Conservation (phyloP, 2,329 filamentous ascomycete species). For the Neopestalotiopsis sp. region DNA sequence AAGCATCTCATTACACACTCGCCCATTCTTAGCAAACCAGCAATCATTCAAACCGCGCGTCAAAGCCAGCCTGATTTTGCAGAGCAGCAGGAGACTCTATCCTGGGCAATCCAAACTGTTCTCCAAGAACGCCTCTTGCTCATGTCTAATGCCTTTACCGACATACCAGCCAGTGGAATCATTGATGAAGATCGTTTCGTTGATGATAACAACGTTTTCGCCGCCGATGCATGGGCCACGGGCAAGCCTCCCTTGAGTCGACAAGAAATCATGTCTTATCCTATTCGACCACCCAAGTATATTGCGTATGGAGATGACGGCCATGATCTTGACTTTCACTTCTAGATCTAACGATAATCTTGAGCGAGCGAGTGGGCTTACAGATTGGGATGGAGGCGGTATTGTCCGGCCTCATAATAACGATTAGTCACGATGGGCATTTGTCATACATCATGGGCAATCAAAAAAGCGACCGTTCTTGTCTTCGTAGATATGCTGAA, state of each 20-base stretch:
- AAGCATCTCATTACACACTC: slow-evolving; percentile 53
- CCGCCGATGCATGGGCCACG: slow-evolving; percentile 26
- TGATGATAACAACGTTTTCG: slow-evolving; percentile 21
- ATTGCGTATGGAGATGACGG: slow-evolving; percentile 33
- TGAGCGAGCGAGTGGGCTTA: not conserved
- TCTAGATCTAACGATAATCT: not conserved
- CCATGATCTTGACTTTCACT: slow-evolving; percentile 10
- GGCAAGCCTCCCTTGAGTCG: slow-evolving; percentile 29
- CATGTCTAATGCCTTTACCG: slow-evolving; percentile 18
- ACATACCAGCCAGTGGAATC: slow-evolving; percentile 31
- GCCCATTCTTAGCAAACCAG: slow-evolving; percentile 49
- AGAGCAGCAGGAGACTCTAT: slow-evolving; percentile 39
- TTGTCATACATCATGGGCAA: not conserved
- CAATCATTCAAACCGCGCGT: slow-evolving; percentile 48
- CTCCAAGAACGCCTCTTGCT: slow-evolving; percentile 32
- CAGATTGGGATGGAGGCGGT: not conserved
- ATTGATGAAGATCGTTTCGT: slow-evolving; percentile 30
- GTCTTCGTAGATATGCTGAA: not conserved
- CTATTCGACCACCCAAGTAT: slow-evolving; percentile 22
- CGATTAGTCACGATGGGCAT: not conserved
- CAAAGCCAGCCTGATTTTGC: slow-evolving; percentile 47
- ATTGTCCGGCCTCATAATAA: not conserved
- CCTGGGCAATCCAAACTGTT: slow-evolving; percentile 31
- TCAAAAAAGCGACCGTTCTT: not conserved
- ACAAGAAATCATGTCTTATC: slow-evolving; percentile 24